phyloP scores from a whole-genome alignment of 2,329 filamentous ascomycete species.

The Hymenoscyphus fraxineus region DNA sequence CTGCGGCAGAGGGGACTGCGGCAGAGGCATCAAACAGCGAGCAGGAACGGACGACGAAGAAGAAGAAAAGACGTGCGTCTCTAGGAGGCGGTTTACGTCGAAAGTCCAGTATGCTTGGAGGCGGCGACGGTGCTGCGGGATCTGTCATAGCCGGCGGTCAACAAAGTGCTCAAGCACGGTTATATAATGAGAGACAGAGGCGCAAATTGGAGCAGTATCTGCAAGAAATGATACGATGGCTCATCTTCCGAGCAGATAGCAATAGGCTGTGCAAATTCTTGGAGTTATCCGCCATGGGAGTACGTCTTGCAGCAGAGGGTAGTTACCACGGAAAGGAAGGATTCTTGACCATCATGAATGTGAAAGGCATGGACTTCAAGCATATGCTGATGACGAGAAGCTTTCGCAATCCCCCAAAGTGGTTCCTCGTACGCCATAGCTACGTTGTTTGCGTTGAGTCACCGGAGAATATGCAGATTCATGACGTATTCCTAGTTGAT shows the following conservation, averaged over 20 bases:
- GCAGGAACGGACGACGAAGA: slow-evolving; percentile 50
- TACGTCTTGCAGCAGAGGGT: slow-evolving; percentile 88
- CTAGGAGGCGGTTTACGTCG: slow-evolving; percentile 39
- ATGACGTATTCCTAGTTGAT: slow-evolving; percentile 97
- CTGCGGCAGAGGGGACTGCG: slow-evolving; percentile 49
- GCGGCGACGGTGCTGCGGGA: slow-evolving; percentile 19
- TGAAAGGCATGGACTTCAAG: slow-evolving; percentile 82
- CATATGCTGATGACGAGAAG: slow-evolving; percentile 74
- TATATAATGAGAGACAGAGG: slow-evolving; percentile 77
- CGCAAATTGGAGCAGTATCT: slow-evolving; percentile 85
- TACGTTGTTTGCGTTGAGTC: slow-evolving; percentile 99
- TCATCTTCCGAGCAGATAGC: slow-evolving; percentile 95
- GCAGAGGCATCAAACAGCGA: slow-evolving; percentile 65
- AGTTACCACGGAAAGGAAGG: slow-evolving; percentile 98
- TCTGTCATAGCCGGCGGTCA: slow-evolving; percentile 37
- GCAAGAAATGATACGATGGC: slow-evolving; percentile 89
- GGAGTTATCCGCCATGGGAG: slow-evolving; percentile 88
- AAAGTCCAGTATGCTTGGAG: slow-evolving; percentile 42
- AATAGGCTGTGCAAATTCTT: slow-evolving; percentile 95
- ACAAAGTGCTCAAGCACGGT: slow-evolving; percentile 29
- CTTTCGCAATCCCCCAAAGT: slow-evolving; percentile 84
- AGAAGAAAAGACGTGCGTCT: slow-evolving; percentile 52
- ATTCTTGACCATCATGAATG: slow-evolving; percentile 84
- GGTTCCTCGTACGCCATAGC: slow-evolving; percentile 97
- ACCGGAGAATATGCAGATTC: slow-evolving; percentile 97